Evolutionary conservation across 2,329 filamentous ascomycete species (phyloP), one percentile per base, ranked within the genome.

Genomic region (Erysiphe pulchra): DNA sequence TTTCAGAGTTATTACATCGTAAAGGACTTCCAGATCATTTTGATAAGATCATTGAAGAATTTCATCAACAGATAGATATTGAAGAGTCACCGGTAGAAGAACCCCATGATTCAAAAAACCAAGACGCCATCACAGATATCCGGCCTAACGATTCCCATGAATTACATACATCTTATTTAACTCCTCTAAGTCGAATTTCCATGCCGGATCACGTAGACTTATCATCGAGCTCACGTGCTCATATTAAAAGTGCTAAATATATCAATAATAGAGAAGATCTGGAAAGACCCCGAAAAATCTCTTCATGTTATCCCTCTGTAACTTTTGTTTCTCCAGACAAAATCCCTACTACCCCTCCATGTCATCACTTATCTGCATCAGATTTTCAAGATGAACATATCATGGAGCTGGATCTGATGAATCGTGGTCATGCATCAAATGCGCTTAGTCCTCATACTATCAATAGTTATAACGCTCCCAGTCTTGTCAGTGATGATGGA

Each of bases 401-500:
- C 46, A 43, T 52, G 38, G 57, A 61, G 24, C 57, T 60, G 39
- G 55, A 66, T 36, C 65, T 62, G 50, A 69, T 68, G 55, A 46
- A 50, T 46, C 62, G 66, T 41, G 18, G 31, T 44, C 6, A 18
- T 20, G 69, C 73, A 47, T 65, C 74, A 56, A n/a, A 10, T 12
- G 11, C 32, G 3, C 60, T 81, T 47, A 82, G 77, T 54, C 79
- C 79, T 5, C 74, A 75, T 53, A 79, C 77, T 0, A 62, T 76
- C 40, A 67, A 77, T 44, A 80, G 77, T 58, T 83, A 83, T 59
- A 80, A 81, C 52, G 79, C 80, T 9, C 80, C 80, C 18, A 84
- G 78, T 53, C 67, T 86, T 43, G 79, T 85, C 56, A 83, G 79
- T 60, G 80, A 86, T 60, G 79, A 84, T 56, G 77, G 79, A 53